Evolutionary conservation across 768 basidiomycete species (phyloP), one percentile per base, ranked within the genome.

Genomic region (Lentinus tigrinus): DNA sequence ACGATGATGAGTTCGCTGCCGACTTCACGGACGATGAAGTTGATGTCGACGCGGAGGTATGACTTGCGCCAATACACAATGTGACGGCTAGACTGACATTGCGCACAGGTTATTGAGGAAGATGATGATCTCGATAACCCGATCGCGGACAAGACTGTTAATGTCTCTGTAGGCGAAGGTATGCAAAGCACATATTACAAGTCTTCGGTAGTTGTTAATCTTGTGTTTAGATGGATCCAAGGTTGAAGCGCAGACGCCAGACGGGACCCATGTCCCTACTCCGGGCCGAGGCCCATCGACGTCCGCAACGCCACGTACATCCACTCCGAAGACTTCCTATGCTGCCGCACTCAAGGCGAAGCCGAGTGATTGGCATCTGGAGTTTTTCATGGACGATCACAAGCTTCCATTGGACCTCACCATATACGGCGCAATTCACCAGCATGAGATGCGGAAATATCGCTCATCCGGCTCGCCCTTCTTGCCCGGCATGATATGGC

Each of bases 381-480:
- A 97, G 72, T 98, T 99, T 73, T 89, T 84, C 9, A 90, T 98
- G 85, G 93, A 93, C 67, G 95, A 94, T 59, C 87, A 92, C 46
- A 73, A 84, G 21, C 75, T 98, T 17, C 89, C 91, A 0, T 73
- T 95, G 57, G 91, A 95, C 70, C 78, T 95, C 54, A 99, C 97
- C 0, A 88, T 99, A 50, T 99, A 97, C 68, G 97, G 97, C 8
- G 96, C 95, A 0, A 90, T 97, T 46, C 95, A 98, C 69, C 92
- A 94, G 65, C 89, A 93, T 66, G 91, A 95, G 70, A 82, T 84
- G 72, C 81, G 89, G 58, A 61, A 61, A 37, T 55, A 61, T 24
- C 90, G 91, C 77, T 85, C 89, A 70, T 74, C 81, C 3, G 83
- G 85, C 3, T 73, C 82, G 17, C 67, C 70, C 3, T 56, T 85